Evolutionary conservation across 768 basidiomycete species (phyloP).

Genomic region (Mycena sanguinolenta): DNA sequence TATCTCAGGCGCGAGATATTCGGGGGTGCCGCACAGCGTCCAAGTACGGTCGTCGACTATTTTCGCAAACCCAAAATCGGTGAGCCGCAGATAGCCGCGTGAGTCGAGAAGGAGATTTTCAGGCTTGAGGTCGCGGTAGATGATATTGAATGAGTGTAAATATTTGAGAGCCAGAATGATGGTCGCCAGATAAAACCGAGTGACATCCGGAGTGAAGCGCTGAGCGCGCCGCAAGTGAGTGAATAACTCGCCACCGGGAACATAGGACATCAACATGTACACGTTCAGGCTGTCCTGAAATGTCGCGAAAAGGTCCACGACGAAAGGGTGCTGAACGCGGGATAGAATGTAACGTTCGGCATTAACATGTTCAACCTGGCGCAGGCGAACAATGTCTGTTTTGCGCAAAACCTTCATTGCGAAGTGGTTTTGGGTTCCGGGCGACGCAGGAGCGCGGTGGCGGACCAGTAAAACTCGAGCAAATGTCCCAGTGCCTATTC

Average conservation of each 20-base stretch:
- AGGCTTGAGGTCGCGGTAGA: conserved; percentile 98
- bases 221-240: conserved; percentile 95
- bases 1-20: conserved; percentile 98
- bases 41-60: conserved; percentile 97
- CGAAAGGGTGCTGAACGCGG: conserved; percentile 92
- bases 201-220: conserved; percentile 96
- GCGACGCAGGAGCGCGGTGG: conserved; percentile 64
- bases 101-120: conserved; percentile 98
- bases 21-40: conserved; percentile 96
- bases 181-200: conserved; percentile 96
- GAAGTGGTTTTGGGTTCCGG: conserved; percentile 73
- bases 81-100: conserved; percentile 92
- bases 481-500: conserved; percentile 94
- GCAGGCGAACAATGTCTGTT: conserved; percentile 86
- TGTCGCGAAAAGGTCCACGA: conserved; percentile 95
- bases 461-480: conserved; percentile 93
- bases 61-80: conserved; percentile 99
- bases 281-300: conserved; percentile 97
- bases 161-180: conserved; percentile 96
- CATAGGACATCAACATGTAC: conserved; percentile 97
- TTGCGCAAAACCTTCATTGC: conserved; percentile 94
- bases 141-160: conserved; percentile 95
- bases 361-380: conserved; percentile 98
- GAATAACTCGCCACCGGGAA: conserved; percentile 97
- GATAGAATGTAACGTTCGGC: conserved; percentile 95